Evolutionary conservation across 148 eudicot species (phyloP).

Genomic region (Limonium bicolor): DNA sequence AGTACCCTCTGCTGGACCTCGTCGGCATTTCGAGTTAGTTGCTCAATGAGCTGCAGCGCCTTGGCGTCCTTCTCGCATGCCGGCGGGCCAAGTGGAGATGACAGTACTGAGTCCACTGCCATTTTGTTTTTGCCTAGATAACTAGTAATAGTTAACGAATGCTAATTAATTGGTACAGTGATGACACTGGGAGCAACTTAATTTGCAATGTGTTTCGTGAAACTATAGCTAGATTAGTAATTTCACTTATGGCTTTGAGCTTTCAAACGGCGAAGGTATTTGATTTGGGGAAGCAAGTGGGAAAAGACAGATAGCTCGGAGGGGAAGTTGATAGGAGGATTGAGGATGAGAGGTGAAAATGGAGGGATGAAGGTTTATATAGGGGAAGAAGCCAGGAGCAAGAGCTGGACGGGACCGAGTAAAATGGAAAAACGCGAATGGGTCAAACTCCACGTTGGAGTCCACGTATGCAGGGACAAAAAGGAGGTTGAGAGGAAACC

Average conservation of each 20-base stretch:
- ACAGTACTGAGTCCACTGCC: slow-evolving; percentile 52
- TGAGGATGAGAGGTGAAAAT: not conserved
- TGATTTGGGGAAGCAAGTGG: not conserved
- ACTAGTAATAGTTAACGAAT: not conserved
- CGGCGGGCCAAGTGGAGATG: slow-evolving; percentile 56
- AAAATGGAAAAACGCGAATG: no score
- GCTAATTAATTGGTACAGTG: not conserved
- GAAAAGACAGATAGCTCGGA: not conserved
- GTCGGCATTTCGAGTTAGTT: slow-evolving; percentile 63
- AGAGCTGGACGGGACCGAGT: not conserved
- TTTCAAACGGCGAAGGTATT: no score
- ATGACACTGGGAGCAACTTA: not conserved
- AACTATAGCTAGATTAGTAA: no score
- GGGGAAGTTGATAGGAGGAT: not conserved
- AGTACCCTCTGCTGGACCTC: slow-evolving; percentile 45
- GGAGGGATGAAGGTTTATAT: slow-evolving; percentile 11
- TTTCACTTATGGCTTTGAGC: no score
- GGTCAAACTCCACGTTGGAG: slow-evolving; percentile 11
- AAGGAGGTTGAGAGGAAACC: slow-evolving; percentile 31
- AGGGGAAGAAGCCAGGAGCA: not conserved
- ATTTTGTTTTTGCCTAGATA: slow-evolving; percentile 8
- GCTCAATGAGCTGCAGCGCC: slow-evolving; percentile 61
- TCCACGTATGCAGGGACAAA: slow-evolving; percentile 25
- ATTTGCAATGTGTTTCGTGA: not conserved
- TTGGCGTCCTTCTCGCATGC: slow-evolving; percentile 67